phyloP scores from a whole-genome alignment of 371 early-diverging fungal genomes.

The Mucor mucedo region DNA sequence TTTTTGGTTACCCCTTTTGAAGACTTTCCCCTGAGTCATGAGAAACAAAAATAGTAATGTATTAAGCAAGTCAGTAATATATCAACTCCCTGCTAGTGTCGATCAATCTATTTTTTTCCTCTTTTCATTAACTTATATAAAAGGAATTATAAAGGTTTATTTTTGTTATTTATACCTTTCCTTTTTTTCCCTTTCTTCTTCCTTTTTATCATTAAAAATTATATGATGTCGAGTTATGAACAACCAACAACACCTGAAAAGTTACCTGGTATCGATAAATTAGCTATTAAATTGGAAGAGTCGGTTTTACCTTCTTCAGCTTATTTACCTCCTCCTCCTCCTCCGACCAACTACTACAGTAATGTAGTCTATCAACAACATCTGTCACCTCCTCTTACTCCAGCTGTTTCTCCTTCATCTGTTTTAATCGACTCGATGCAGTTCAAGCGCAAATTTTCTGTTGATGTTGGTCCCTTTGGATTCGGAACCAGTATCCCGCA shows the following conservation, averaged over 20 bases:
- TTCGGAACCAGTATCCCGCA: slow-evolving; percentile 38
- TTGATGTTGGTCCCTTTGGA: slow-evolving; percentile 57
- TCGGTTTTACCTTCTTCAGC: slow-evolving; percentile 15
- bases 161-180: background rate
- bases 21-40: no score
- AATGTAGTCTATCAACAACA: slow-evolving; percentile 26
- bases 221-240: slow-evolving; percentile 22
- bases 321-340: slow-evolving; percentile 15
- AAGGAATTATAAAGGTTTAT: background rate
- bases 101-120: slow-evolving; percentile 1
- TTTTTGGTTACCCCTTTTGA: background rate
- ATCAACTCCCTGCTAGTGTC: slow-evolving; percentile 6
- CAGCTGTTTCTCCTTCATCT: slow-evolving; percentile 44
- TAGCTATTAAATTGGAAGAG: slow-evolving; percentile 32
- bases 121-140: no score
- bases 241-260: slow-evolving; percentile 34
- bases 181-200: slow-evolving; percentile 8
- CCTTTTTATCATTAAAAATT: background rate
- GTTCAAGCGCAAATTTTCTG: slow-evolving; percentile 51
- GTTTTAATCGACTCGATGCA: slow-evolving; percentile 36
- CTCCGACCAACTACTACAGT: slow-evolving; percentile 2
- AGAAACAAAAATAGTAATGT: no score
- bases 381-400: slow-evolving; percentile 41
- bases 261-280: slow-evolving; percentile 38
- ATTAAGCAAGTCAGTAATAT: background rate